A percentile compares a stretch with the other conserved stretches of the same genome.
phyloP scores from a whole-genome alignment of 2,329 filamentous ascomycete genomes.

The Colletotrichum paranaense region DNA sequence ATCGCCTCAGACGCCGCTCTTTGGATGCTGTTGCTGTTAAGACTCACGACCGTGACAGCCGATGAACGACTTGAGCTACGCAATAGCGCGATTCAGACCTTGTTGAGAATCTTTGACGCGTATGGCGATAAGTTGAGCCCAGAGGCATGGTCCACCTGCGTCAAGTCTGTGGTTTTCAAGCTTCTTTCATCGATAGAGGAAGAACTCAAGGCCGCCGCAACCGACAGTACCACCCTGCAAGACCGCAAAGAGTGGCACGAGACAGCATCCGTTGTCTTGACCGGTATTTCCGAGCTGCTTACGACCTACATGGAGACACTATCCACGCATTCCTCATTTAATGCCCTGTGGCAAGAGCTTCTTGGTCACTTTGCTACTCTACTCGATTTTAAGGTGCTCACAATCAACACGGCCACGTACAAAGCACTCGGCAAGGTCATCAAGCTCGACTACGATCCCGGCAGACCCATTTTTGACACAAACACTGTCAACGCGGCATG shows the following conservation, averaged over 20 bases:
- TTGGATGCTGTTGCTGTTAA: conserved; percentile 81
- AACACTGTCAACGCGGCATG: conserved; percentile 71
- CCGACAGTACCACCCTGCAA: conserved; percentile 45
- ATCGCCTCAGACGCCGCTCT: conserved; percentile 76
- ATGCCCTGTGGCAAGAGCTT: conserved; percentile 80
- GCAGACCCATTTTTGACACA: conserved; percentile 62
- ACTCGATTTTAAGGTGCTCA: conserved; percentile 72
- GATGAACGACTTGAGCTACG: conserved; percentile 80
- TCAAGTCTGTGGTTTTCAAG: conserved; percentile 83
- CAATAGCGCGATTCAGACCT: conserved; percentile 90
- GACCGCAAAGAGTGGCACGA: conserved; percentile 74
- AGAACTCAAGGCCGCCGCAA: conserved; percentile 57
- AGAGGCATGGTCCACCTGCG: conserved; percentile 85
- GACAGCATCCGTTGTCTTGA: conserved; percentile 79
- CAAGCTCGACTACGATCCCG: conserved; percentile 58
- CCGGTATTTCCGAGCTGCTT: conserved; percentile 78
- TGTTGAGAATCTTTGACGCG: conserved; percentile 91
- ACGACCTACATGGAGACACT: conserved; percentile 82
- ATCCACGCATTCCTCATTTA: conserved; percentile 73
- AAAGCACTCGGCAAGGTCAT: conserved; percentile 74
- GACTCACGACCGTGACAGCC: conserved; percentile 77
- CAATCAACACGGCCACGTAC: conserved; percentile 78
- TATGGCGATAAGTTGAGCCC: conserved; percentile 84
- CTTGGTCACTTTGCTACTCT: conserved; percentile 75
- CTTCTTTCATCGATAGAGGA: conserved; percentile 78